Evolutionary conservation across 768 basidiomycete species (phyloP).

Genomic region (Clavaria fumosa): DNA sequence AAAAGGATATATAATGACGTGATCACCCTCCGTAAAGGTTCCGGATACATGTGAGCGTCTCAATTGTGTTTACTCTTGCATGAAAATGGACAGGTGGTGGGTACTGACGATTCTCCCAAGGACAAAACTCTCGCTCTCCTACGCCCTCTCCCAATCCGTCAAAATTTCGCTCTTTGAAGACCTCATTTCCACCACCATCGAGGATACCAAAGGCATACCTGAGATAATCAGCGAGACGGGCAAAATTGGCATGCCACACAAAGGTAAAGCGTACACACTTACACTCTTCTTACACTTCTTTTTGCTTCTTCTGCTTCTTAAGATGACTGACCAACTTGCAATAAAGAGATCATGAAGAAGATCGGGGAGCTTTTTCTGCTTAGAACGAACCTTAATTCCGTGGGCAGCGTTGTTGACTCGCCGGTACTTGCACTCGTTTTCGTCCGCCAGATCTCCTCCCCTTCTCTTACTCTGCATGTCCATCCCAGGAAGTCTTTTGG

Average conservation of each 20-base stretch:
- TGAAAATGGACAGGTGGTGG: constrained; percentile 7
- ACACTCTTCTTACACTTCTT: constrained; percentile 6
- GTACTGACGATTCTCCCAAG: constrained; percentile 23
- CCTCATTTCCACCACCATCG: constrained; percentile 82
- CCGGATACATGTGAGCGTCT: constrained; percentile 74
- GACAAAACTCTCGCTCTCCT: constrained; percentile 91
- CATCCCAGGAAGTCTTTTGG: constrained; percentile 80
- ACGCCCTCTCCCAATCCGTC: constrained; percentile 90
- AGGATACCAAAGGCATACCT: constrained; percentile 93
- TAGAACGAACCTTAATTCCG: constrained; percentile 87
- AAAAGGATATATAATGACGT: constrained; percentile 91
- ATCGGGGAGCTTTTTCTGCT: constrained; percentile 90
- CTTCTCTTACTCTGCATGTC: constrained; percentile 7
- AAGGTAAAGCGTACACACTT: constrained; percentile 29
- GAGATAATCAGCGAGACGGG: constrained; percentile 88
- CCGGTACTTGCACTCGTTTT: constrained; percentile 51
- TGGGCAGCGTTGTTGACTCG: constrained; percentile 92
- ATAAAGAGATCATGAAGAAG: constrained; percentile 96
- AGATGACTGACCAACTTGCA: no score
- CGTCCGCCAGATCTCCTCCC: not conserved
- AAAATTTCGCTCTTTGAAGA: constrained; percentile 96
- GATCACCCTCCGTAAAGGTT: constrained; percentile 85
- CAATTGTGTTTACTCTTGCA: constrained; percentile 5
- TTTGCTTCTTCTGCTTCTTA: no score
- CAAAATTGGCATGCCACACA: constrained; percentile 82